Evolutionary conservation across 2,329 filamentous ascomycete species (phyloP), one percentile per base, ranked within the genome.

Genomic region (Trichoderma koningiopsis): DNA sequence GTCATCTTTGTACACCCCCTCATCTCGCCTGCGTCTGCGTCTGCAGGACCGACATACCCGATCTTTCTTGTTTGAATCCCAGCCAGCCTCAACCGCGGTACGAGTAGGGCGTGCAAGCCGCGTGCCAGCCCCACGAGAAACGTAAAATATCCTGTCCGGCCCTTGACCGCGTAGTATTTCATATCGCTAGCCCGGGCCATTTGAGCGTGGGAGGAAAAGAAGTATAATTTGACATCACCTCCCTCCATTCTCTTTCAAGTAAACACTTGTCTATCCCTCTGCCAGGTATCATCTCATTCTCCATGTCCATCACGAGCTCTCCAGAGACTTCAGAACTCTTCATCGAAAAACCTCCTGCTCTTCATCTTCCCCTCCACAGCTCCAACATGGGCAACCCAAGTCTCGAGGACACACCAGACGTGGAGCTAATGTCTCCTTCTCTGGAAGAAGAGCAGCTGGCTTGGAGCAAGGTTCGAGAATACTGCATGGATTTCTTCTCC

Each of bases 401-500:
- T 6, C 22, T 49, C 22, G 43, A 68, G 5, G 65, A 49, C 4
- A 40, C 52, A 14, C 65, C 58, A n/a, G 47, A 24, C 3, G 22
- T 37, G 24, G 56, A 57, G n/a, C 71, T 69, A 22, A 40, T 56
- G 57, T 22, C 68, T n/a, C 43, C 55, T 47, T 33, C 73, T 69
- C 52, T 65, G 1, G 66, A 69, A 5, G 70, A 71, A 1, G 73
- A 78, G 60, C 68, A 75, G 68, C 75, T 76, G 19, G 70, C 70
- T 22, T 91, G 89, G 89, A 84, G 81, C 59, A 81, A 81, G 49
- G 77, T 88, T 33, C 83, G 89, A 55, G 78, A 81, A 24, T 73
- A 78, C 33, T 80, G 86, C 47, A 83, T 85, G 70, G 88, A 91
- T 71, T 85, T 85, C 1, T 87, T 91, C 72, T 87, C 88, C 1